Evolutionary conservation across 2,329 filamentous ascomycete species (phyloP).

Genomic region (Domatiomyces catenatus): DNA sequence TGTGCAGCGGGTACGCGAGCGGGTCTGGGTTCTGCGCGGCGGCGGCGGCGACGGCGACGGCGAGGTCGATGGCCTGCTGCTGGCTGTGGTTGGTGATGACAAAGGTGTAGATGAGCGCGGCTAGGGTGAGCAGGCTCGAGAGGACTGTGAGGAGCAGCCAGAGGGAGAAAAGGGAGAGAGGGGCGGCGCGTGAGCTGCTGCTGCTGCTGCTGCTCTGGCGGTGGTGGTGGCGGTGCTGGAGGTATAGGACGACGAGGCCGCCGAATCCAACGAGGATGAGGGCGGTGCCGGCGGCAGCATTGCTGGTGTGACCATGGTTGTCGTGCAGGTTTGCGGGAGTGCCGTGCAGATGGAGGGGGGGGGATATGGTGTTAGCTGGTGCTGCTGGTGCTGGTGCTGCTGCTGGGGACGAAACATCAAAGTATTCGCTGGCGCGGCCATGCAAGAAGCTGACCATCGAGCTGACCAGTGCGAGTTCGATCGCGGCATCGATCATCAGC

Average conservation of each 20-base stretch:
- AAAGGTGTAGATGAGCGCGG: slow-evolving; percentile 15
- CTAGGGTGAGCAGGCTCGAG: slow-evolving; percentile 10
- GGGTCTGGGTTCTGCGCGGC: slow-evolving; percentile 20
- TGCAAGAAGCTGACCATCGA: slow-evolving; percentile 16
- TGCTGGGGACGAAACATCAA: slow-evolving; percentile 5
- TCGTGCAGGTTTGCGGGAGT: slow-evolving; percentile 8
- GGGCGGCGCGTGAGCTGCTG: slow-evolving; percentile 3
- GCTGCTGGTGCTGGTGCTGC: too few species aligned
- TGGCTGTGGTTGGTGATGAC: slow-evolving; percentile 9
- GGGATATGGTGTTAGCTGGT: slow-evolving; percentile 4
- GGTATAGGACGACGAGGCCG: slow-evolving; percentile 12
- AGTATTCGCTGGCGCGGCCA: slow-evolving; percentile 12
- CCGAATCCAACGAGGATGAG: slow-evolving; percentile 12
- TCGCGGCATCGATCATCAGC: slow-evolving; percentile 10
- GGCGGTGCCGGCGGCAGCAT: slow-evolving; percentile 16
- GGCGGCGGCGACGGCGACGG: slow-evolving; percentile 9
- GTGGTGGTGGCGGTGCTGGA: slow-evolving; percentile 2
- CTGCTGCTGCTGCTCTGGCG: slow-evolving; percentile 1
- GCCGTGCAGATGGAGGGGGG: slow-evolving; percentile 13
- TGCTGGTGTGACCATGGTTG: slow-evolving; percentile 16
- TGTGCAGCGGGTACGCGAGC: slow-evolving; percentile 18
- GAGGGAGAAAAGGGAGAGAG: slow-evolving; percentile 8
- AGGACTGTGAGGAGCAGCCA: slow-evolving; percentile 13
- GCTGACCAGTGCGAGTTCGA: slow-evolving; percentile 13
- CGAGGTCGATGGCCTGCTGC: slow-evolving; percentile 16